These are phyloP conservation scores for Carex parvula DNA, from an alignment of 176 grass and related monocot species.

Conservation along the genomic window DNA sequence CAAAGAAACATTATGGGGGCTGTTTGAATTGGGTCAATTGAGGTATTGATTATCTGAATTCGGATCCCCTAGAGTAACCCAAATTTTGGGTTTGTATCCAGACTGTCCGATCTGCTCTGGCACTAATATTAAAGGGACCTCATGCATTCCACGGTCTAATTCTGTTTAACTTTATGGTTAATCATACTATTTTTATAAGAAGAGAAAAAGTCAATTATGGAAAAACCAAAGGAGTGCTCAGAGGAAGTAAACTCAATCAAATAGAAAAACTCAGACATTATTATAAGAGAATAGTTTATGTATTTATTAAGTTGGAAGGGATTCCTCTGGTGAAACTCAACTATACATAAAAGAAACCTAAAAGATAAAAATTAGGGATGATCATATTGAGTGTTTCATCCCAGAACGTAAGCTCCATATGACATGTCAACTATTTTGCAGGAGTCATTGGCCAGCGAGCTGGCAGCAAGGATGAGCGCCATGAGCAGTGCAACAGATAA, in stretches of 20 bases:
- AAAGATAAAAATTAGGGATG: neutral
- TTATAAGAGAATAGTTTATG: neutral
- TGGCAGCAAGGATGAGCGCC: conserved; percentile 79
- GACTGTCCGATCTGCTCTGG: no score
- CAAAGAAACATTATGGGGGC: neutral
- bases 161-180: neutral
- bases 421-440: conserved; percentile 10
- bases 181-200: neutral
- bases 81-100: no score
- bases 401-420: neutral
- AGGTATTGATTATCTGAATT: neutral
- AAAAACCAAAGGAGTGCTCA: neutral
- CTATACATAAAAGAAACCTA: neutral
- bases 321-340: neutral
- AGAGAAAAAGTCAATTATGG: neutral
- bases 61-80: no score
- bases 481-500: conserved; percentile 85
- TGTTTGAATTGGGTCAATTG: neutral
- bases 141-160: neutral
- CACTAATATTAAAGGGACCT: no score
- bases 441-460: conserved; percentile 84
- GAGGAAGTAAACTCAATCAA: neutral
- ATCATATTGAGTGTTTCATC: neutral
- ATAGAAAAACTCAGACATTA: neutral
- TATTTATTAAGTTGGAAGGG: neutral